Evolutionary conservation across 208 protist genomes (phyloP), one percentile per base, ranked within the genome.

Genomic region (Endotrypanum monterogeii): DNA sequence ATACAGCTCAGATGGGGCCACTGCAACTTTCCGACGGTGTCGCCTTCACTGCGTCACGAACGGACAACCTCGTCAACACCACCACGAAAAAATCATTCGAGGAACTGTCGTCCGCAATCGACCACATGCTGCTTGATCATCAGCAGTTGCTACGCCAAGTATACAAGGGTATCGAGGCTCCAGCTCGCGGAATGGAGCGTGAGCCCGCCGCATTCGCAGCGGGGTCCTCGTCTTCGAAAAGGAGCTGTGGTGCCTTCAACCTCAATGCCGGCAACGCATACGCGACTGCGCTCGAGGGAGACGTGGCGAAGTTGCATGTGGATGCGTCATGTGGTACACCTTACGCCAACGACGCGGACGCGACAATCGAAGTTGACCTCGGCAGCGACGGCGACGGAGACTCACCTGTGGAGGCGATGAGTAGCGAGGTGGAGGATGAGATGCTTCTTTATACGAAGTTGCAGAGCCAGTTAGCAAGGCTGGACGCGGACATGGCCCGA

Each of bases 81-180:
- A 50, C 54, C 11, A 60, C 52, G 30, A 41, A 61, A 44, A 77
- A 76, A 1, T 80, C 82, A 3, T 75, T 93, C 50, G 63, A 76
- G 32, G 84, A 84, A 37, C 71, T 97, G 3, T 56, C 83, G 0
- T 62, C 58, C 2, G 62, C 79, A 12, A 76, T 97, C 8, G 88
- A 95, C 51, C 35, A 83, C 54, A 97, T 97, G 92, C 81, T 97
- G 51, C 82, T 80, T 23, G 89, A 94, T 52, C 87, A 93, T 60
- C 85, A 89, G 62, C 71, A 76, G 18, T 74, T 95, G 28, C 71
- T 96, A 18, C 71, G 87, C 12, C 63, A 83, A 54, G 86, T 96
- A 41, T 67, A 83, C 41, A 87, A 85, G 58, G 78, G 86, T 35
- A 72, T 65, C 46, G 50, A n/a, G 2, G 57, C 8, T 16, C 37